Conservation (phyloP, 345 rosid species). For the Excoecaria cochinchinensis region DNA sequence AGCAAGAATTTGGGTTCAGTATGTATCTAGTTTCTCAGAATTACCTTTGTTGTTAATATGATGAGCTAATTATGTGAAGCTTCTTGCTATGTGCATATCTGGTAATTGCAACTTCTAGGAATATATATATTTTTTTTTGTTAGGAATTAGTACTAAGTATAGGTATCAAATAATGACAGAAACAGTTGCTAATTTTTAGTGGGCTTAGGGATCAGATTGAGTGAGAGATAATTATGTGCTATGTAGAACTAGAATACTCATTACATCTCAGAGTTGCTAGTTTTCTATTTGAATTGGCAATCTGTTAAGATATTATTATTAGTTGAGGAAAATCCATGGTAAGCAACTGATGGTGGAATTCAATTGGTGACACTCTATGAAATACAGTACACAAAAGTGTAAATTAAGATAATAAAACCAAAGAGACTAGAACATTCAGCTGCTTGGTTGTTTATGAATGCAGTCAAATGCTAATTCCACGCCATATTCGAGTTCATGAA, state of each 20-base stretch:
- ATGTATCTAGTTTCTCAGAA: slow-evolving; percentile 4
- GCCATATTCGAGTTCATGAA: not conserved
- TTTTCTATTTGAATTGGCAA: no score
- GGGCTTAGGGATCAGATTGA: not conserved
- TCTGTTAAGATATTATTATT: no score
- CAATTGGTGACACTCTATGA: no score
- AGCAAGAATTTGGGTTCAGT: slow-evolving; percentile 27
- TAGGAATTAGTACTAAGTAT: no score
- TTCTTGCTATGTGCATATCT: not conserved
- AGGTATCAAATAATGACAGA: not conserved
- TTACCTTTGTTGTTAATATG: not conserved
- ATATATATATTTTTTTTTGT: not conserved
- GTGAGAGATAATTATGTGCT: not conserved
- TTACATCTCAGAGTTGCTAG: no score
- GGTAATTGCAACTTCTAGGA: not conserved
- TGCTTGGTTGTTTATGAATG: not conserved
- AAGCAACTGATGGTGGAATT: no score
- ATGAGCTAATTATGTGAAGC: not conserved
- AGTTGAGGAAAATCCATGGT: no score
- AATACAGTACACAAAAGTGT: no score
- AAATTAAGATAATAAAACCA: no score
- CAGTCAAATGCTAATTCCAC: not conserved
- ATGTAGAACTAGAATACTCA: not conserved
- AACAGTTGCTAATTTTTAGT: not conserved
- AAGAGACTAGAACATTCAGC: no score